Conservation (phyloP, 2,329 filamentous ascomycete genomes). For the Cordyceps fumosorosea region DNA sequence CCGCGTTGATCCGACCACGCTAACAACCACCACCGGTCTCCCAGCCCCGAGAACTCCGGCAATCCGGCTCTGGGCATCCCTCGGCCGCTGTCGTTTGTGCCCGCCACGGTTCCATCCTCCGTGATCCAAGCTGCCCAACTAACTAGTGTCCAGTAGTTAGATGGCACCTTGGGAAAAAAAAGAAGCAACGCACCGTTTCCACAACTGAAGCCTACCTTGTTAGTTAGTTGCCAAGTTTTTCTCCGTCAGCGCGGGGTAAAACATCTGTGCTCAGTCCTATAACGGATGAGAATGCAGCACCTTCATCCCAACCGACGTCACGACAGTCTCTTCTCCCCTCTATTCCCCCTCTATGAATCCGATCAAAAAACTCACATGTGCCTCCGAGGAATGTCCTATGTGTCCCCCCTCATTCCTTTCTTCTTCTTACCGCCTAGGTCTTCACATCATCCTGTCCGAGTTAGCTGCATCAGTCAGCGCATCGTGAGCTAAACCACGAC, state of each 20-base stretch:
- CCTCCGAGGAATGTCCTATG: not conserved
- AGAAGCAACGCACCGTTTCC: no score
- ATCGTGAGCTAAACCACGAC: no score
- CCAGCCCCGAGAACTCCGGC: not conserved
- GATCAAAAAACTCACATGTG: not conserved
- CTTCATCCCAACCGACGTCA: not conserved
- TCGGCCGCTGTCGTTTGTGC: no score
- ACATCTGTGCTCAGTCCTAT: not conserved
- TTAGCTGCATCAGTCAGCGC: no score
- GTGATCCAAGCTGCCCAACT: not conserved
- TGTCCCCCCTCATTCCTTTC: no score
- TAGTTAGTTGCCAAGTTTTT: no score
- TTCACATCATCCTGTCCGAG: no score
- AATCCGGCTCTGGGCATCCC: not conserved
- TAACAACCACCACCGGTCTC: not conserved
- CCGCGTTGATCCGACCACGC: not conserved
- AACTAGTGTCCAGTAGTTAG: not conserved
- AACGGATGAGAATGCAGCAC: not conserved
- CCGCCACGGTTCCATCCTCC: not conserved
- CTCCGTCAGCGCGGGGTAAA: not conserved
- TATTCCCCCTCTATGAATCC: no score
- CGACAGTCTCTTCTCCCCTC: not conserved
- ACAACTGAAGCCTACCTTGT: not conserved
- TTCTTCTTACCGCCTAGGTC: no score
- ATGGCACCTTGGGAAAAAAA: no score